Evolutionary conservation across 257 asterid genomes (phyloP).

Genomic region (Agastache rugosa): DNA sequence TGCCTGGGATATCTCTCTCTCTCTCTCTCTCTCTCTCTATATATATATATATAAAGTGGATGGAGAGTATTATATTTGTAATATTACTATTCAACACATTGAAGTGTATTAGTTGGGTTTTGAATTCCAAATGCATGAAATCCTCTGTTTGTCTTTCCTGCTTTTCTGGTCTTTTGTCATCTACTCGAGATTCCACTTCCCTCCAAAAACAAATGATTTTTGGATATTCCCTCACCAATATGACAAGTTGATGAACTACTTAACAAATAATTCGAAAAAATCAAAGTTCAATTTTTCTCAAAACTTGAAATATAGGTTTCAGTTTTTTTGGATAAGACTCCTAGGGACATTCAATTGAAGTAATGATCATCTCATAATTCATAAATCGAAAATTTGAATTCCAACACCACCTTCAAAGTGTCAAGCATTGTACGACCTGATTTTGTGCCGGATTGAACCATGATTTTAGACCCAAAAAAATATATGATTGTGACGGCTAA

Average conservation of each 20-base stretch:
- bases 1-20: no score
- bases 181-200: conserved; percentile 20
- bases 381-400: no score
- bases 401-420: neutral
- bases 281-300: neutral
- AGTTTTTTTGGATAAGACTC: neutral
- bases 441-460: no score
- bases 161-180: conserved; percentile 26
- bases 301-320: neutral
- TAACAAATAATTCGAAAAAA: neutral
- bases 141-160: conserved; percentile 28
- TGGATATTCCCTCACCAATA: neutral
- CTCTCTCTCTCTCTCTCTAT: no score
- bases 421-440: no score
- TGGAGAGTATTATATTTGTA: no score
- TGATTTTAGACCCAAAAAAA: no score
- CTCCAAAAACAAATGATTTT: conserved; percentile 5
- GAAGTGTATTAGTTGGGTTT: conserved; percentile 18
- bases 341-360: neutral
- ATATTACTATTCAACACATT: neutral
- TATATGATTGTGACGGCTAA: no score
- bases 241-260: neutral
- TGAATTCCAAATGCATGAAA: conserved; percentile 34
- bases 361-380: no score
- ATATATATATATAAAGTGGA: no score